Conservation (phyloP, 371 early-diverging fungal genomes). For the Mucor circinelloides region DNA sequence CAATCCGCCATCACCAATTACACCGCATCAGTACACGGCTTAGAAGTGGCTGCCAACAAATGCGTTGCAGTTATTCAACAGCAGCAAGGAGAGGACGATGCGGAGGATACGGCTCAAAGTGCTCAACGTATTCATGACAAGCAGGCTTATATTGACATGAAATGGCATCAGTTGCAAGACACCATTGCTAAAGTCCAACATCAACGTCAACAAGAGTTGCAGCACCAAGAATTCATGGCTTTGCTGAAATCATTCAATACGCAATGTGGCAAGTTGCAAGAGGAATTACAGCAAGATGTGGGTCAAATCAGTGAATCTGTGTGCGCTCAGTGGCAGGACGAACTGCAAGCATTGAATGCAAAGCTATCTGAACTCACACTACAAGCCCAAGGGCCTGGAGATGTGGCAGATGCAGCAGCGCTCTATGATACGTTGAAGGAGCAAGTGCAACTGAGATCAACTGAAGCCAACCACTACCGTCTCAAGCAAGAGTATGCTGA, state of each 20-base stretch:
- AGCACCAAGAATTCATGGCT: slow-evolving; percentile 11
- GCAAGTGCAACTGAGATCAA: slow-evolving; percentile 6
- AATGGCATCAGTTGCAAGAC: background rate
- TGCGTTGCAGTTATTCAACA: slow-evolving; percentile 16
- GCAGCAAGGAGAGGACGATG: slow-evolving; percentile 13
- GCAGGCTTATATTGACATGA: background rate
- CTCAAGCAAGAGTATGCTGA: slow-evolving; percentile 15
- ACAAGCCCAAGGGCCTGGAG: background rate
- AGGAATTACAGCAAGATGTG: background rate
- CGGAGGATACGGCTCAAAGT: background rate
- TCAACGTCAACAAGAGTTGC: background rate
- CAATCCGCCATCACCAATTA: slow-evolving; percentile 14
- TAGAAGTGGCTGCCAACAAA: slow-evolving; percentile 12
- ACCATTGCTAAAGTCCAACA: background rate
- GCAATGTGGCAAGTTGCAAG: background rate
- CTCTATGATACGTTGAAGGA: slow-evolving; percentile 7
- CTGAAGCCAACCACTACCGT: slow-evolving; percentile 14
- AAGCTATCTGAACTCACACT: slow-evolving; percentile 8
- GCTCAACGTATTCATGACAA: slow-evolving; percentile 1
- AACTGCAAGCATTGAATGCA: slow-evolving; percentile 11
- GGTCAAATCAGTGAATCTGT: slow-evolving; percentile 17
- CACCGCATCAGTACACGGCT: slow-evolving; percentile 3
- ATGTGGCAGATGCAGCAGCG: background rate
- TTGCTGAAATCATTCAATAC: slow-evolving; percentile 3
- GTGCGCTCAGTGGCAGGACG: slow-evolving; percentile 27